Base-by-base conservation (phyloP, 169 alveolate species). In the Plasmodium cynomolgi region DNA sequence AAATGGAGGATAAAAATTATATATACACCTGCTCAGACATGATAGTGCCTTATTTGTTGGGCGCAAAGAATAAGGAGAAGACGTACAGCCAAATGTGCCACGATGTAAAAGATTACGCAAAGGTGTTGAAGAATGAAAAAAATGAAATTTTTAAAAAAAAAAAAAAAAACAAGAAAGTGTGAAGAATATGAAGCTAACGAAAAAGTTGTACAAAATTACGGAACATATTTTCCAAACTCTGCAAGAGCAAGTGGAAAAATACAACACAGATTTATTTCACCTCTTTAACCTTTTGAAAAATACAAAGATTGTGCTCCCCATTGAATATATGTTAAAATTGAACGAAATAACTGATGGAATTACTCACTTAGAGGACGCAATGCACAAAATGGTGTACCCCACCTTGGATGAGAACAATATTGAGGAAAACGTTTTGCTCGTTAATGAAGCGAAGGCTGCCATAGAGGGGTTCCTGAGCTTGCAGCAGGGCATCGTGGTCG, bases 1-100 rank as follows among this genome's bases (percentile, higher is more conserved):
- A 74, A 54, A 44, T 34, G 79, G 58, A 85, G 50, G 75, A 85
- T 74, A 20, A 23, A 50, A 26, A 85, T 54, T 85, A 85, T 34
- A 85, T 85, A 29, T 34, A 85, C 73, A 85, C 93, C 9, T 85
- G 93, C 47, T 85, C 93, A 74, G 93, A 85, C 47, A 75, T 85
- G 54, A 33, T 85, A 29, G 34, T 85, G 44, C 93, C 93, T 20
- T 85, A 85, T 85, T 85, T 85, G 41, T 85, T 85, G 58, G 58
- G 82, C 31, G 75, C 84, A 37, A 85, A 50, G 0, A 54, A 85
- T 73, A 56, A 75, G 41, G 79, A 33, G 34, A 74, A 74, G 20
- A 47, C 84, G 41, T 47, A 85, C 26, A n/a, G 20, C 39, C 44
- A 85, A 8, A 33, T 74, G 71, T 85, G 93, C 79, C 26, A 85